These are phyloP conservation scores for Xerocomus brunneocitrinus DNA, from an alignment of 768 basidiomycete species.

Conservation along the genomic window DNA sequence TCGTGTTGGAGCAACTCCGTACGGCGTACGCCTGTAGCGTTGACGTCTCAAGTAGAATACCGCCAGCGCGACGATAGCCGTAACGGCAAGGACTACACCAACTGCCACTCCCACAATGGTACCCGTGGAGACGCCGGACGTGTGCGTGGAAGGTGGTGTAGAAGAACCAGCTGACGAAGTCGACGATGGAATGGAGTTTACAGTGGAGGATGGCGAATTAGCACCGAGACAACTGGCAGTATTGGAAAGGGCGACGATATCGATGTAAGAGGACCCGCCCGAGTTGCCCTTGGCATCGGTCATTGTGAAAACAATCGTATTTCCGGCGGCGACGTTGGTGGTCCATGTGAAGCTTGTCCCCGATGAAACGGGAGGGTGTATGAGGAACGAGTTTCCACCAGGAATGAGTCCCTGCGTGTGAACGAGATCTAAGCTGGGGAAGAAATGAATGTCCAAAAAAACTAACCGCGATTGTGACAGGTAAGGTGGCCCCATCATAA, in stretches of 20 bases:
- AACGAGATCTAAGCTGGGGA: background rate
- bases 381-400: conserved; percentile 46
- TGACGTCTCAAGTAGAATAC: conserved; percentile 44
- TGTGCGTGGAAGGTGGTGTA: conserved; percentile 18
- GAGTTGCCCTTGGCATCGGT: conserved; percentile 44
- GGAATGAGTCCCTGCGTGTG: conserved; percentile 55
- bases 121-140: conserved; percentile 35
- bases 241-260: conserved; percentile 43
- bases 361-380: conserved; percentile 35
- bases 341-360: conserved; percentile 48
- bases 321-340: conserved; percentile 54
- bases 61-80: conserved; percentile 47
- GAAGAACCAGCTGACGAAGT: conserved; percentile 14
- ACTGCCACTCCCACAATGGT: conserved; percentile 47
- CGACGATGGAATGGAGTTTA: conserved; percentile 21
- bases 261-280: conserved; percentile 60
- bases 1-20: conserved; percentile 27
- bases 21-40: conserved; percentile 19
- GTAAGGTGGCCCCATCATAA: conserved; percentile 44
- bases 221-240: conserved; percentile 49
- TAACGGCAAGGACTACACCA: conserved; percentile 49
- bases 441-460: background rate
- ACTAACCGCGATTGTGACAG: conserved; percentile 52
- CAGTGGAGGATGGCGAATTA: conserved; percentile 51
- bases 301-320: conserved; percentile 54